phyloP scores from a whole-genome alignment of 2,329 filamentous ascomycete genomes.

The Trichoderma semiorbis region DNA sequence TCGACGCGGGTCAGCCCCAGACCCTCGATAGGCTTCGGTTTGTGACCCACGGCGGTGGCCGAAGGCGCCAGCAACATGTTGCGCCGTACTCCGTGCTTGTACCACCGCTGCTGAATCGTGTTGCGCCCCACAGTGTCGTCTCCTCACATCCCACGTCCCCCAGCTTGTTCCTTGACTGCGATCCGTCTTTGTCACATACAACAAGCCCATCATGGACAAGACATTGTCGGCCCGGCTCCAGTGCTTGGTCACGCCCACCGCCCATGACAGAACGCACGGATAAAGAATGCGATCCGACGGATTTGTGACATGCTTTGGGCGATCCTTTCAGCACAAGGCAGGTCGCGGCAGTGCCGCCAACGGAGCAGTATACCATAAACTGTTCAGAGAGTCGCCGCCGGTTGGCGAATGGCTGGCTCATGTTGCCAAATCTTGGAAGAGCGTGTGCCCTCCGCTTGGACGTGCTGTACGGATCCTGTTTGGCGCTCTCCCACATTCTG shows the following conservation, averaged over 20 bases:
- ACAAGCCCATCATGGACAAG: neutral
- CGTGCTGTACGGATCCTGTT: neutral
- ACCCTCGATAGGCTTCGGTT: conserved; percentile 15
- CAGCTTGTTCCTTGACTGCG: conserved; percentile 1
- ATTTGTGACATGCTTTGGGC: neutral
- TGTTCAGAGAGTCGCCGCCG: neutral
- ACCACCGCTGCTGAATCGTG: conserved; percentile 15
- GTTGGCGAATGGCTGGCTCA: neutral
- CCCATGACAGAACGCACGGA: neutral
- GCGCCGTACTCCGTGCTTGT: conserved; percentile 11
- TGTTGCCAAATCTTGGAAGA: neutral
- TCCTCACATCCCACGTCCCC: conserved; percentile 7
- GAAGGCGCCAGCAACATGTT: conserved; percentile 18
- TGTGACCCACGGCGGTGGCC: conserved; percentile 17
- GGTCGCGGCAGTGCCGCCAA: neutral
- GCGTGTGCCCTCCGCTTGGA: neutral
- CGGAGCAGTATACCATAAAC: neutral
- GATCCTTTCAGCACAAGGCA: conserved; percentile 3
- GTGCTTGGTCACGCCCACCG: conserved; percentile 6
- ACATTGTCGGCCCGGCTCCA: conserved; percentile 16
- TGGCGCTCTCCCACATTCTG: neutral
- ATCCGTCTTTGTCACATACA: neutral
- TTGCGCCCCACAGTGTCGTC: conserved; percentile 14
- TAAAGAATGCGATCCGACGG: conserved; percentile 6
- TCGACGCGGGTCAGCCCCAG: conserved; percentile 18